Evolutionary conservation across 345 rosid genomes (phyloP).

Genomic region (Clausena lansium): DNA sequence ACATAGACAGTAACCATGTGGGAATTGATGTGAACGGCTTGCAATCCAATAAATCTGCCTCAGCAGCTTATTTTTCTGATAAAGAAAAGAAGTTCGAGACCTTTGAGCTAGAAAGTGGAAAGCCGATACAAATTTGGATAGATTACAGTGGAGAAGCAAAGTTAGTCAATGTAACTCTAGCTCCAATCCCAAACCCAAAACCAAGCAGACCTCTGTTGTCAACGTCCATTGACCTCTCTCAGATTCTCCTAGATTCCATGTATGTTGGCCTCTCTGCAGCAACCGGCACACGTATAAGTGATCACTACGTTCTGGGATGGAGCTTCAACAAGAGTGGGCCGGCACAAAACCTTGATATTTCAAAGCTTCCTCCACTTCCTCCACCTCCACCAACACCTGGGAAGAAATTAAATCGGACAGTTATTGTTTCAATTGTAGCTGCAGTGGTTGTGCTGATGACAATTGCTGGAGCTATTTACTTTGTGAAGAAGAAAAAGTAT

Average conservation of each 20-base stretch:
- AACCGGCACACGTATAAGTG: not conserved
- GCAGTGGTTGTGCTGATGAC: slow-evolving; percentile 7
- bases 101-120: slow-evolving; percentile 39
- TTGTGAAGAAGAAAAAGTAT: slow-evolving; percentile 29
- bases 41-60: not conserved
- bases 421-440: slow-evolving; percentile 24
- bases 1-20: slow-evolving; percentile 28
- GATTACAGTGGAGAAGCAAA: slow-evolving; percentile 43
- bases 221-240: slow-evolving; percentile 21
- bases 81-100: slow-evolving; percentile 16
- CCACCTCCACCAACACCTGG: not conserved
- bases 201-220: slow-evolving; percentile 39
- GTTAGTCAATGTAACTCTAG: no score
- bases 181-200: slow-evolving; percentile 7
- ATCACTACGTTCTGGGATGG: slow-evolving; percentile 12
- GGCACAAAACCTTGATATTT: slow-evolving; percentile 39
- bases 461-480: slow-evolving; percentile 21
- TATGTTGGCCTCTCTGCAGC: slow-evolving; percentile 31
- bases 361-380: slow-evolving; percentile 56
- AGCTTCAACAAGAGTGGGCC: slow-evolving; percentile 35
- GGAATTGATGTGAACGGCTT: slow-evolving; percentile 27
- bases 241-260: slow-evolving; percentile 11
- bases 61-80: slow-evolving; percentile 19
- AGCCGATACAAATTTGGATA: slow-evolving; percentile 56
- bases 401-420: not conserved